A percentile compares a stretch with the other conserved stretches of the same genome.
These are phyloP conservation scores for Heimioporus sp. DNA, from an alignment of 768 basidiomycete species.

Conservation along the genomic window DNA sequence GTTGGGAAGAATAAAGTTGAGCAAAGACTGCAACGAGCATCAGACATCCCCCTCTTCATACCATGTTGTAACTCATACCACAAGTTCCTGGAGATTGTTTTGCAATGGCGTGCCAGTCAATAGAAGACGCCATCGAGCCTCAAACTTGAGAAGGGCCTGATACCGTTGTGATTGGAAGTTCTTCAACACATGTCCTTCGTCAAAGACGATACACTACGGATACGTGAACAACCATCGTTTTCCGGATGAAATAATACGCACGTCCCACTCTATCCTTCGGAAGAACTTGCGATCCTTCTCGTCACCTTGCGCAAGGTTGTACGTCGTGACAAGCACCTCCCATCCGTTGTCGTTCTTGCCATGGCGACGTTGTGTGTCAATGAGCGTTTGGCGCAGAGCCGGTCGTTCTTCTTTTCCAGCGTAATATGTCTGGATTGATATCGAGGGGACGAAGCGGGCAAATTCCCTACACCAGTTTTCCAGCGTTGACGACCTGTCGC, in stretches of 20 bases:
- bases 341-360: slow-evolving; percentile 60
- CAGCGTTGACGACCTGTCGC: slow-evolving; percentile 80
- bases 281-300: slow-evolving; percentile 90
- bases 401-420: slow-evolving; percentile 87
- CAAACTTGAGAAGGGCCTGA: slow-evolving; percentile 79
- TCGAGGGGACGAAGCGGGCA: slow-evolving; percentile 80
- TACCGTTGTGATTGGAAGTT: slow-evolving; percentile 98
- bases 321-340: slow-evolving; percentile 95
- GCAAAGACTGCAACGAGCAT: slow-evolving; percentile 64
- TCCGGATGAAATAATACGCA: slow-evolving; percentile 39
- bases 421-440: slow-evolving; percentile 90
- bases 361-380: slow-evolving; percentile 52
- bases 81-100: slow-evolving; percentile 86
- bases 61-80: slow-evolving; percentile 48
- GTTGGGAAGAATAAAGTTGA: slow-evolving; percentile 96
- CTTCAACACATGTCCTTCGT: slow-evolving; percentile 97
- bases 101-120: slow-evolving; percentile 96
- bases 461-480: slow-evolving; percentile 99
- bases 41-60: slow-evolving; percentile 8
- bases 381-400: slow-evolving; percentile 66
- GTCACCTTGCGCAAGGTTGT: slow-evolving; percentile 89
- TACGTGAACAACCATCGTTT: neutral
- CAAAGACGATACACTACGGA: slow-evolving; percentile 84
- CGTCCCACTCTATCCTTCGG: slow-evolving; percentile 88
- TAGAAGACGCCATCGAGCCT: slow-evolving; percentile 85